Evolutionary conservation across 495 filamentous ascomycete genomes (phyloP).

Genomic region (Penicillium flavigenum): DNA sequence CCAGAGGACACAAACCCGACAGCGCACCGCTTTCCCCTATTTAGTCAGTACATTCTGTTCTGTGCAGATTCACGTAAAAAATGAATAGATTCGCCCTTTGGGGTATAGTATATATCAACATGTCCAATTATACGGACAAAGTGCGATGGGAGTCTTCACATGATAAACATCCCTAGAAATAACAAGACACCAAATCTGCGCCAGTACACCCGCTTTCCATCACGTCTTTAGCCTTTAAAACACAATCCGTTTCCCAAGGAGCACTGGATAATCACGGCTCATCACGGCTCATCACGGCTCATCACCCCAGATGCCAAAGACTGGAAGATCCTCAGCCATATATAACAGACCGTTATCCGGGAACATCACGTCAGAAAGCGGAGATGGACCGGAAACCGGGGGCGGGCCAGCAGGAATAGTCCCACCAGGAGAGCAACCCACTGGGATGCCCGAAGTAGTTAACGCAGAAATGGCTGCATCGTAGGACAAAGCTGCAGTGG

Average conservation of each 20-base stretch:
- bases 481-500: conserved; percentile 30
- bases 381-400: conserved; percentile 30
- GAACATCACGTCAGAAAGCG: conserved; percentile 42
- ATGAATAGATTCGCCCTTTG: neutral
- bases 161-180: neutral
- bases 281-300: conserved; percentile 8
- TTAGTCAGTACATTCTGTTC: no score
- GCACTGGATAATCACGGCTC: neutral
- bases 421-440: conserved; percentile 42
- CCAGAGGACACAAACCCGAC: no score
- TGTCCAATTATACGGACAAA: neutral
- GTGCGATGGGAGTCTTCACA: neutral
- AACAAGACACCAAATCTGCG: neutral
- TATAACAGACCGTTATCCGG: conserved; percentile 43
- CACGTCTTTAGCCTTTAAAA: neutral
- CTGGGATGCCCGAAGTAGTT: conserved; percentile 45
- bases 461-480: conserved; percentile 52
- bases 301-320: conserved; percentile 43
- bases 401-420: conserved; percentile 31
- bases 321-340: conserved; percentile 42
- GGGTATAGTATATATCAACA: neutral
- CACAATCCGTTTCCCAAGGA: neutral
- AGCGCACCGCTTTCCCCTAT: no score
- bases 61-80: neutral
- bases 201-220: neutral